Evolutionary conservation across 257 asterid genomes (phyloP), one percentile per base, ranked within the genome.

Genomic region (Mitragyna speciosa): DNA sequence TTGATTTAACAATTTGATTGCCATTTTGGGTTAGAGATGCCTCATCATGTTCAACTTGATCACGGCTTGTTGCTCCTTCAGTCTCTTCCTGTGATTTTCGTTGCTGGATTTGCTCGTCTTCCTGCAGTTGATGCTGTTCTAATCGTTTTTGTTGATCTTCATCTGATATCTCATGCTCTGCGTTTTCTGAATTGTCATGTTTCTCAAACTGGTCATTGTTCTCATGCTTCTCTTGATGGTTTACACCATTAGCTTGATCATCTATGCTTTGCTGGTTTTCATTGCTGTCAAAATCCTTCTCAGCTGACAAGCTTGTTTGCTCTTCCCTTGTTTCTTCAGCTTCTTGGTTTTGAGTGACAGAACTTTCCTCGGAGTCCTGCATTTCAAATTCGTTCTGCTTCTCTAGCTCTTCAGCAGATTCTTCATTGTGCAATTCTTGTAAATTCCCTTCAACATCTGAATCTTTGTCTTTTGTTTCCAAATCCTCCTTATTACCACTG

Each of bases 1-100:
- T 41, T 80, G 69, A 33, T 39, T 68, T 52, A 67, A 20, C 68
- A 12, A 4, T 58, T 76, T 70, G 43, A 59, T 78, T 69, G 28
- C 41, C 49, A 43, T 59, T 48, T 22, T 28, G 52, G 11, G 65
- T 14, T 61, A 52, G 0, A 17, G 77, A 76, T 30, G 85, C 87
- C 59, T 89, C 92, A 1, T 93, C 93, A 81, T 93, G 97, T 76
- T 86, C 87, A 72, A 80, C 83, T 83, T 92, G 97, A 78, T 85
- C 95, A 12, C 67, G 72, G 69, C 89, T 92, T 41, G 69, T 89
- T 76, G 86, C 89, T 39, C 91, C 96, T 6, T 76, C 76, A 14
- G 91, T 85, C 58, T 85, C 90, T 24, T 84, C 79, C 65, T 83
- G 10, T 76, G 36, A 12, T 78, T 83, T 80, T 79, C 75, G 79